These are phyloP conservation scores for Fusarium nodosum DNA, from an alignment of 2,329 filamentous ascomycete species.

Conservation along the genomic window DNA sequence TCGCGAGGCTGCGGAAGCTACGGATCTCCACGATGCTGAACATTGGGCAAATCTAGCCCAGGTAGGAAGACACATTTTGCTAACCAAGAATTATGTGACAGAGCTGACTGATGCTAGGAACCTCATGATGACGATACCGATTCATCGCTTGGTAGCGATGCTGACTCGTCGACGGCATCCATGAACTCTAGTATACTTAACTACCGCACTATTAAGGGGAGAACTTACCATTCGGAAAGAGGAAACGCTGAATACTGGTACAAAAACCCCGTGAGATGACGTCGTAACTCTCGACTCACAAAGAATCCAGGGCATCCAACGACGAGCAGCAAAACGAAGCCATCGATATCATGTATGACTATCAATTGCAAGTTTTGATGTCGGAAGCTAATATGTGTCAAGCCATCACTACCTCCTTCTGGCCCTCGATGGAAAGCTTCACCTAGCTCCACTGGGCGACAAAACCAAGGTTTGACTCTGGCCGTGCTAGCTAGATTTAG, in stretches of 20 bases:
- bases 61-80: neutral
- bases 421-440: constrained; percentile 21
- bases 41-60: constrained; percentile 14
- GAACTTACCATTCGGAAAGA: constrained; percentile 32
- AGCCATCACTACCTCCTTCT: constrained; percentile 34
- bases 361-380: rapidly evolving
- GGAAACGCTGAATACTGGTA: constrained; percentile 33
- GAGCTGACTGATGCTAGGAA: neutral
- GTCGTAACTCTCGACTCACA: rapidly evolving
- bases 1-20: neutral
- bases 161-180: constrained; percentile 35
- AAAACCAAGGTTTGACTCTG: constrained; percentile 16
- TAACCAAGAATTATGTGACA: rapidly evolving
- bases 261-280: rapidly evolving
- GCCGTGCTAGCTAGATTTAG: rapidly evolving
- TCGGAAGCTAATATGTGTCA: neutral
- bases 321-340: constrained; percentile 38
- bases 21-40: constrained; percentile 10
- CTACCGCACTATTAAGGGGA: constrained; percentile 34
- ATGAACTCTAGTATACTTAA: constrained; percentile 33
- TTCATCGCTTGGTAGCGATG: constrained; percentile 11
- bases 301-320: constrained; percentile 24
- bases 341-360: constrained; percentile 33
- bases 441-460: constrained; percentile 21
- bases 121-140: constrained; percentile 8